A percentile compares a stretch with the other conserved stretches of the same genome.
Conservation (phyloP, 257 asterid species). For the Avicennia marina region DNA sequence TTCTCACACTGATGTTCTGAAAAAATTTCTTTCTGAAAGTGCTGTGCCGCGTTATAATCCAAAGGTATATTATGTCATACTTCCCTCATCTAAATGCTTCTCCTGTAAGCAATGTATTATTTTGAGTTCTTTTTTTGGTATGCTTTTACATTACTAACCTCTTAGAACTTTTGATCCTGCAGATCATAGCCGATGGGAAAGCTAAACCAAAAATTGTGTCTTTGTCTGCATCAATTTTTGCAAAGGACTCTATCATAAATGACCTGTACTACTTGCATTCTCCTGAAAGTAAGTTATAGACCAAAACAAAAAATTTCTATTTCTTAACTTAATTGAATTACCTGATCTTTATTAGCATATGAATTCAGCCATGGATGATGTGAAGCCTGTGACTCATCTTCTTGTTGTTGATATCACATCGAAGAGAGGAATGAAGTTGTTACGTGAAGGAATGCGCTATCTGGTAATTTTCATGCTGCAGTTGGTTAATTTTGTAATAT, state of each 20-base stretch:
- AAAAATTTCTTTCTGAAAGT: constrained; percentile 82
- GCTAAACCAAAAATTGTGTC: constrained; percentile 76
- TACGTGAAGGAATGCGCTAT: constrained; percentile 83
- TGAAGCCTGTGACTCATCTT: constrained; percentile 98
- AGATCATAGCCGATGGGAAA: constrained; percentile 91
- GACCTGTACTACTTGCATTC: constrained; percentile 76
- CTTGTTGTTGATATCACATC: constrained; percentile 70
- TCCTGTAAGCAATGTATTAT: too few relatives aligned
- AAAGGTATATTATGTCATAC: constrained; percentile 44
- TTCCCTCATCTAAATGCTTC: constrained; percentile 1
- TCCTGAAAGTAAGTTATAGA: constrained; percentile 64
- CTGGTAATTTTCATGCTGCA: constrained; percentile 52
- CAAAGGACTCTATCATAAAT: constrained; percentile 53
- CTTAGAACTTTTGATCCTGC: constrained; percentile 25
- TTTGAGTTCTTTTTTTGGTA: constrained; percentile 8
- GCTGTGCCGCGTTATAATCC: constrained; percentile 93
- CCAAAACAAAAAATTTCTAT: constrained; percentile 18
- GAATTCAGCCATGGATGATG: constrained; percentile 75
- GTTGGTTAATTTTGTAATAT: constrained; percentile 7
- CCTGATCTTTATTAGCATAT: constrained; percentile 21
- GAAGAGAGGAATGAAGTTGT: constrained; percentile 81
- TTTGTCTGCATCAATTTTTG: constrained; percentile 55
- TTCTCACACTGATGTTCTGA: constrained; percentile 85
- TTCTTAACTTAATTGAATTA: constrained; percentile 22
- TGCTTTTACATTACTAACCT: constrained; percentile 23